Base-by-base conservation (phyloP, 176 grass and related monocot genomes). In the Zoysia pacifica region DNA sequence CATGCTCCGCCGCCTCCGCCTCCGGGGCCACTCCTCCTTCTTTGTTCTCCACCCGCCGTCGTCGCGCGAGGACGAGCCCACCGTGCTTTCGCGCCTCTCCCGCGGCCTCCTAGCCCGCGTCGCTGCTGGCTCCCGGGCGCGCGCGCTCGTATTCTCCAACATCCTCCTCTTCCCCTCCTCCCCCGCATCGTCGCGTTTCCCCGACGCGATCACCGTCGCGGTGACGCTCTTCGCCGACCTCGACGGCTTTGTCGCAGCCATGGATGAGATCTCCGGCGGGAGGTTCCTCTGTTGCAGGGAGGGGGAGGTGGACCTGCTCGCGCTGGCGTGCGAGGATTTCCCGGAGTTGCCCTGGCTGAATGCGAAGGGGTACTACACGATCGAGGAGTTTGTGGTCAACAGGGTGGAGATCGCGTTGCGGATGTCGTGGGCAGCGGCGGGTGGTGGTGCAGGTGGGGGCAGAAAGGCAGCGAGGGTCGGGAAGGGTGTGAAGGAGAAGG, bases 281-380 rank as follows among this genome's bases (percentile, higher is more conserved):
- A 83, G 47, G 61, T 98, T 98, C 84, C 88, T 98, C 13, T 84
- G 85, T 76, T 87, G 46, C 9, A 85, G 54, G 11, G 75, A 88
- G 1, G 75, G 52, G 19, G 86, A 94, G 60, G 86, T 83, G 9
- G 80, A 89, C 39, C 39, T 85, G 10, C 13, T 28, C 46, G 41
- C 85, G 20, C 53, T 92, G 48, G 82, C 82, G 1, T 42, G 73
- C 44, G 71, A 85, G 44, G 83, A 85, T 15, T 94, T 93, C 72
- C 88, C 86, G 4, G 92, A 98, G 83, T 63, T 98, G 43, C 58
- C 92, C n/a, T 98, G 92, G 95, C 63, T 98, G 14, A 87, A 93
- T 76, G 90, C 82, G 11, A 94, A 93, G 79, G 92, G 95, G 5
- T 94, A 98, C 82, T 93, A 89, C 79, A 87, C 89, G 45, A 47